Base-by-base conservation (phyloP, 2,329 filamentous ascomycete species). In the Lomentospora prolificans region DNA sequence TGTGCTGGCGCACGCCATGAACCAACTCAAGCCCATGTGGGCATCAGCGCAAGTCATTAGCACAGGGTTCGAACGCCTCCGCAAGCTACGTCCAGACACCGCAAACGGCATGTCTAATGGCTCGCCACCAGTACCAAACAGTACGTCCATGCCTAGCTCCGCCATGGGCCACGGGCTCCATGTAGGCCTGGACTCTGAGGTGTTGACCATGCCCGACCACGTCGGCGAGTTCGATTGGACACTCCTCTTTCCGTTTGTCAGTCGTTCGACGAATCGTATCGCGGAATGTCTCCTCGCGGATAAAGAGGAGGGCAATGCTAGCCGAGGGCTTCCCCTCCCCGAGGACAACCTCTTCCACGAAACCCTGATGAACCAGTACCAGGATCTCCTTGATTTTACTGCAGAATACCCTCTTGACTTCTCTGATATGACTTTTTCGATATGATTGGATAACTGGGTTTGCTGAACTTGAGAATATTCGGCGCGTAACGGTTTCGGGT, bases 1-100 rank as follows among this genome's bases (percentile, higher is more conserved):
- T 30, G 63, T 69, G 7, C 61, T 72, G 2, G 61, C 59, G 8
- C 56, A 66, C 3, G 64, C 67, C 4, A 61, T 68, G 33, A 63
- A 67, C 12, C 65, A 72, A 56, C 59, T 72, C 14, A 59, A 62
- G 48, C 50, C 53, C 12, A 68, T 70, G 66, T 71, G 69, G 69
- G 69, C 66, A 3, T 66, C 67, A 1, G 68, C 69, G 2, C 64
- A 65, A 19, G 64, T 71, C 28, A 67, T 70, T 31, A 59, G 65
- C 7, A 60, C 61, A 6, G 69, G 67, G 0, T 69, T 69, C 50
- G 60, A 66, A 17, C 63, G 67, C 8, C 58, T 67, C 12, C 58
- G 61, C 50, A 55, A 55, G 10, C 55, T 53, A 6, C 25, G n/a
- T 30, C 19, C 24, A 7, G 48, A 31, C 30, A 33, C 30, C 7